A percentile compares a stretch with the other conserved stretches of the same genome.
phyloP scores from a whole-genome alignment of 257 asterid species.

The Solanum piurae region DNA sequence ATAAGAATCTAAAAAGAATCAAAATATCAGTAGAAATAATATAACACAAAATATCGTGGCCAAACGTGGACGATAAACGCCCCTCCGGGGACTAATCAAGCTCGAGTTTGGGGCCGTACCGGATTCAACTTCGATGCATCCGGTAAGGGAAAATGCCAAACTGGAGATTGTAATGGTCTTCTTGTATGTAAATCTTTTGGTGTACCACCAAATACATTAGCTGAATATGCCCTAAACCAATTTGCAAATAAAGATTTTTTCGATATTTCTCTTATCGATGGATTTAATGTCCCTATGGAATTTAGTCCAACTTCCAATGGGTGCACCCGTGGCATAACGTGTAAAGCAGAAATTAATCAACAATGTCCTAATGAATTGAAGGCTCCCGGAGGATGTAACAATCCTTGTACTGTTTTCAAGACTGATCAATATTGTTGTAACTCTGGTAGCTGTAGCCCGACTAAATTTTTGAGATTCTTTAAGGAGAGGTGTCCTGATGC shows the following conservation, averaged over 20 bases:
- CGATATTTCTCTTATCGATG: constrained; percentile 17
- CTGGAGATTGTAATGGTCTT: constrained; percentile 14
- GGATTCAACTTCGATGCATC: constrained; percentile 27
- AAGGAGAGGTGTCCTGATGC: constrained; percentile 40
- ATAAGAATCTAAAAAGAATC: too few species aligned
- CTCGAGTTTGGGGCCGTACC: constrained; percentile 37
- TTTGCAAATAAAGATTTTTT: constrained; percentile 13
- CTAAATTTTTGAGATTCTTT: constrained; percentile 15
- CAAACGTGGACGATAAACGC: constrained; percentile 35
- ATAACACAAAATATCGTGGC: constrained; percentile 1
- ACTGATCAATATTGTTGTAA: constrained; percentile 41
- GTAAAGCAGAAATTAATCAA: constrained; percentile 23
- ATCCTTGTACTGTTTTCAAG: constrained; percentile 22
- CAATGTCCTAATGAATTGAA: constrained; percentile 31
- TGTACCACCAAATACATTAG: constrained; percentile 16
- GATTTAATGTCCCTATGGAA: constrained; percentile 19
- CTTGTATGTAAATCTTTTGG: constrained; percentile 17
- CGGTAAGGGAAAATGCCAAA: constrained; percentile 18
- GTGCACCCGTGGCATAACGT: constrained; percentile 2
- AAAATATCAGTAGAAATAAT: too few species aligned
- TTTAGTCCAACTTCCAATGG: constrained; percentile 7
- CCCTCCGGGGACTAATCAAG: constrained; percentile 21
- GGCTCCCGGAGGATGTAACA: constrained; percentile 34
- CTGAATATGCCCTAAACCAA: constrained; percentile 20
- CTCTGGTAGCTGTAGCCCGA: constrained; percentile 28